Evolutionary conservation across 2,329 filamentous ascomycete genomes (phyloP).

Genomic region (Exophiala dermatitidis): DNA sequence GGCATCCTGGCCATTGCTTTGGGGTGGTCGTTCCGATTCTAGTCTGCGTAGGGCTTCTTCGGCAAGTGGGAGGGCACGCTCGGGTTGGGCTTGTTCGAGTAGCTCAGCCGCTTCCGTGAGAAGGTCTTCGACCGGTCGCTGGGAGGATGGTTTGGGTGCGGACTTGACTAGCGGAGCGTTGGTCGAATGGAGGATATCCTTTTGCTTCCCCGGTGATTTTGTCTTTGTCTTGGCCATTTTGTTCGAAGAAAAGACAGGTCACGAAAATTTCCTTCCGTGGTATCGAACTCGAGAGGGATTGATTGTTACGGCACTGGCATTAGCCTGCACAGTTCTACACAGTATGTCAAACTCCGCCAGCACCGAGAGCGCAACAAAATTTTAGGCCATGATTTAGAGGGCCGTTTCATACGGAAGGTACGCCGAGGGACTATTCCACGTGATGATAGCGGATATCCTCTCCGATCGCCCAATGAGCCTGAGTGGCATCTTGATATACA

Average conservation of each 20-base stretch:
- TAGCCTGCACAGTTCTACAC: neutral
- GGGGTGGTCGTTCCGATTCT: constrained; percentile 26
- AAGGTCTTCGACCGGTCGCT: constrained; percentile 48
- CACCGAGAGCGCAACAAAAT: neutral
- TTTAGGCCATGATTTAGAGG: neutral
- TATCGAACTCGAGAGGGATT: too few relatives aligned
- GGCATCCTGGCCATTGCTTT: constrained; percentile 1
- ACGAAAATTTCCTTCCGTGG: too few relatives aligned
- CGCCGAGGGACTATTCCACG: neutral
- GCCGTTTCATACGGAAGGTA: neutral
- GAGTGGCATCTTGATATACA: neutral
- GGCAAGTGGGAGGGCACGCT: constrained; percentile 50
- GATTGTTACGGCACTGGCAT: too few relatives aligned
- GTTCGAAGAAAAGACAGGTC: neutral
- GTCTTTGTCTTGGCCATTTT: constrained; percentile 19
- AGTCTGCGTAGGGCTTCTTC: constrained; percentile 43
- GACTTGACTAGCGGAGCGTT: constrained; percentile 35
- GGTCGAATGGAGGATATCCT: constrained; percentile 19
- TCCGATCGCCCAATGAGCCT: too few relatives aligned
- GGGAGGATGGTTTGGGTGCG: constrained; percentile 35
- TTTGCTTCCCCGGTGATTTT: constrained; percentile 11
- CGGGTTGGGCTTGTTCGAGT: constrained; percentile 52
- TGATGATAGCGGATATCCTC: neutral
- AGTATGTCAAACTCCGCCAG: neutral
- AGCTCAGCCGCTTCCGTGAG: constrained; percentile 51